These are phyloP conservation scores for Circinella umbellata DNA, from an alignment of 371 early-diverging fungal genomes.

Conservation along the genomic window DNA sequence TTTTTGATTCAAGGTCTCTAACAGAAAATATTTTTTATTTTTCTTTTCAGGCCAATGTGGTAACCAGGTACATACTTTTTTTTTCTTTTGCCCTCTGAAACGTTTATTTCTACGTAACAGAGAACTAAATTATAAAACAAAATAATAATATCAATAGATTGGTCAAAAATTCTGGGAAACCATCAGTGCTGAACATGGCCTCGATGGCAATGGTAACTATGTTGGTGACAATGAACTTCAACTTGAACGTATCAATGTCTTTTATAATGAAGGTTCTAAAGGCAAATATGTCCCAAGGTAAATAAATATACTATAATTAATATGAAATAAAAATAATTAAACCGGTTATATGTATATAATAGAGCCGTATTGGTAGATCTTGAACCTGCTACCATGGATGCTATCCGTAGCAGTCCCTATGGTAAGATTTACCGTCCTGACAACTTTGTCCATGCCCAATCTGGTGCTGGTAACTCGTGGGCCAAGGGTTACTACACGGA, in stretches of 20 bases:
- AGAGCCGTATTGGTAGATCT: conserved; percentile 97
- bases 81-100: background rate
- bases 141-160: conserved; percentile 43
- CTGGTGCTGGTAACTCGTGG: conserved; percentile 94
- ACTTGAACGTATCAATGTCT: conserved; percentile 95
- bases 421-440: conserved; percentile 87
- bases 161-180: conserved; percentile 96
- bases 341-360: background rate
- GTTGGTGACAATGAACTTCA: conserved; percentile 87
- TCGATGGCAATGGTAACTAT: conserved; percentile 78
- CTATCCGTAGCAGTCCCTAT: conserved; percentile 75
- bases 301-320: conserved; percentile 1
- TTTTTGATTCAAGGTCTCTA: background rate
- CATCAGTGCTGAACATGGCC: conserved; percentile 93
- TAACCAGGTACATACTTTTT: conserved; percentile 62
- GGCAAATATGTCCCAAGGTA: conserved; percentile 85
- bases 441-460: conserved; percentile 86
- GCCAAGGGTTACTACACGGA: conserved; percentile 94
- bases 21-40: background rate
- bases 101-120: no score
- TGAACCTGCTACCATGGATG: conserved; percentile 99
- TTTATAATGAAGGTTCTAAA: conserved; percentile 93
- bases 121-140: no score
- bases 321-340: background rate
- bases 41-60: conserved; percentile 81